A percentile compares a stretch with the other conserved stretches of the same genome.
Conservation (phyloP, 495 filamentous ascomycete genomes). For the Staphylotrichum longicolle region DNA sequence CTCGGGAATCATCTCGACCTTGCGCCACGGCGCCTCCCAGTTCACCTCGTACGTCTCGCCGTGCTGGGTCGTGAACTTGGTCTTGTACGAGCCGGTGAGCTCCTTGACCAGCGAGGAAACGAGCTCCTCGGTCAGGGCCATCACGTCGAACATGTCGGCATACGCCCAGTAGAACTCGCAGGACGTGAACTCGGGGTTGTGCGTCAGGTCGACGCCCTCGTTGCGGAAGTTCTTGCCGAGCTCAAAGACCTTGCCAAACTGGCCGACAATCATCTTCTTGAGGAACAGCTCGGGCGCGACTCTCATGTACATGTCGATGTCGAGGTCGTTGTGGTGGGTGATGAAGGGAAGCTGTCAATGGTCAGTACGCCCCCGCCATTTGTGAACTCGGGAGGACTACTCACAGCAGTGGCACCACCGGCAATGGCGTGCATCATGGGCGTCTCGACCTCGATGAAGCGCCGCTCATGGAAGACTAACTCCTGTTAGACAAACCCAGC, state of each 20-base stretch:
- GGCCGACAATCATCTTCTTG: conserved; percentile 86
- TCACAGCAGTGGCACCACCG: conserved; percentile 81
- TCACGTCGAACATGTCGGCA: conserved; percentile 87
- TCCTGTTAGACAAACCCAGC: conserved; percentile 5
- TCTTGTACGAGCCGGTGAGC: conserved; percentile 79
- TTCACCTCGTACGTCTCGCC: conserved; percentile 87
- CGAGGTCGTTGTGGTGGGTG: conserved; percentile 90
- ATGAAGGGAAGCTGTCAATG: conserved; percentile 69
- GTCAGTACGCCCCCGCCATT: background rate
- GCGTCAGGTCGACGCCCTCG: conserved; percentile 88
- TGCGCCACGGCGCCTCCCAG: conserved; percentile 92
- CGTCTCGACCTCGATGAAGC: conserved; percentile 94
- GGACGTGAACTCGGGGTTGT: conserved; percentile 97
- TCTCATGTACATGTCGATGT: conserved; percentile 88
- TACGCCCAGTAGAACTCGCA: conserved; percentile 98
- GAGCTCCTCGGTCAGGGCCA: conserved; percentile 91
- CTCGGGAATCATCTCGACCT: conserved; percentile 94
- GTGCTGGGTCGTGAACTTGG: conserved; percentile 73
- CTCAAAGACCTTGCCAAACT: conserved; percentile 81
- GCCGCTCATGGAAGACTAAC: conserved; percentile 67
- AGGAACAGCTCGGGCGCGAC: conserved; percentile 93
- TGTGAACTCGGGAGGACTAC: background rate
- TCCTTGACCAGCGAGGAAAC: conserved; percentile 89
- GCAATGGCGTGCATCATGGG: conserved; percentile 97
- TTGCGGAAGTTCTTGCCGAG: conserved; percentile 93